Percentiles rank a stretch among this genome's conserved stretches.
Conservation (phyloP, 192 early-diverging fungal species). For the Geranomyces variabilis region DNA sequence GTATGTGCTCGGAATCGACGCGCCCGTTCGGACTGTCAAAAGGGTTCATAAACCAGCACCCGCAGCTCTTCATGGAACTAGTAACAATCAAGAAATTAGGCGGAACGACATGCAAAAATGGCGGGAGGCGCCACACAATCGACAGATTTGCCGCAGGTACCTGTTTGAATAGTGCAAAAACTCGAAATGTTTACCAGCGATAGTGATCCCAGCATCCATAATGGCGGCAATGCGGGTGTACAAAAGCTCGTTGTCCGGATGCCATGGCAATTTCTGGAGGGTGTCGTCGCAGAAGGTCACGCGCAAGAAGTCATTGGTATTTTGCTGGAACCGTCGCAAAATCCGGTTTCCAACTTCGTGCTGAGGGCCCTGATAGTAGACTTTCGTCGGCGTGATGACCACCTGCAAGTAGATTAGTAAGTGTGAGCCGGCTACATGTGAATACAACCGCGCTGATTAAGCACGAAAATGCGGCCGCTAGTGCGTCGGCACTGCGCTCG, state of each 20-base stretch:
- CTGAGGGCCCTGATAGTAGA: conserved; percentile 65
- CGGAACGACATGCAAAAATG: no score
- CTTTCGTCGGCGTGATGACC: conserved; percentile 68
- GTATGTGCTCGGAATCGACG: conserved; percentile 51
- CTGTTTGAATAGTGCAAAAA: conserved; percentile 73
- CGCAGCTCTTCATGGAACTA: conserved; percentile 48
- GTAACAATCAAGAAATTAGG: neutral
- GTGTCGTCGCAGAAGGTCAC: conserved; percentile 74
- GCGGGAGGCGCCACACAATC: no score
- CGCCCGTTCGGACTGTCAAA: conserved; percentile 48
- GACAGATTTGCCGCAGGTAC: conserved; percentile 3
- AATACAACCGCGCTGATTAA: no score
- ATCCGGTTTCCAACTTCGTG: conserved; percentile 77
- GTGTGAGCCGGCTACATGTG: no score
- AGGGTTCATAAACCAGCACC: conserved; percentile 63
- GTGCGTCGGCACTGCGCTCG: no score
- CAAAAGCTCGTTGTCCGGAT: neutral
- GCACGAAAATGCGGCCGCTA: no score
- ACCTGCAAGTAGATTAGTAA: no score
- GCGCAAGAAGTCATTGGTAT: conserved; percentile 65
- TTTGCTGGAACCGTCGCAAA: conserved; percentile 58
- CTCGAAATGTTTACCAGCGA: conserved; percentile 58
- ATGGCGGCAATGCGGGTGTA: conserved; percentile 54
- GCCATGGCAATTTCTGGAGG: conserved; percentile 32
- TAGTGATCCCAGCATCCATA: conserved; percentile 63